A percentile compares a stretch with the other conserved stretches of the same genome.
Evolutionary conservation across 495 filamentous ascomycete genomes (phyloP).

Genomic region (Penicillium pulvis): DNA sequence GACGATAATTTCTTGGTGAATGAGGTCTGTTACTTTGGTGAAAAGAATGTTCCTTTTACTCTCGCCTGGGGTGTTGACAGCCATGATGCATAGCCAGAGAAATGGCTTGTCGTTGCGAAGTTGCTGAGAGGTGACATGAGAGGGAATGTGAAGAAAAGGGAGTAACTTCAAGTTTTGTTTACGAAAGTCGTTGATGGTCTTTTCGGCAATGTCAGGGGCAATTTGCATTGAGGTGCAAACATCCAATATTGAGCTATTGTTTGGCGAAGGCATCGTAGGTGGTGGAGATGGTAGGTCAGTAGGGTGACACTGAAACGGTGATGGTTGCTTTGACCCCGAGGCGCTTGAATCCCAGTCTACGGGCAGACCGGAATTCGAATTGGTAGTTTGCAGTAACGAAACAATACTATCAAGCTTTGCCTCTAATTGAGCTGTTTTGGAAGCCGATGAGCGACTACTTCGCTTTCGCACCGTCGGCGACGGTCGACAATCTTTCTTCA

Average conservation of each 20-base stretch:
- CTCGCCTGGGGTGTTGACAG: conserved; percentile 34
- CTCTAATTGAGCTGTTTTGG: conserved; percentile 46
- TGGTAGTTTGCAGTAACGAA: conserved; percentile 40
- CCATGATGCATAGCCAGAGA: conserved; percentile 58
- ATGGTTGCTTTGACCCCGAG: conserved; percentile 1
- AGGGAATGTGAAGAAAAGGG: conserved; percentile 48
- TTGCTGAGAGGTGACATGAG: conserved; percentile 44
- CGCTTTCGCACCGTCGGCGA: conserved; percentile 38
- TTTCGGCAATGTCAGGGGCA: conserved; percentile 38
- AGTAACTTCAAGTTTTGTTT: conserved; percentile 43
- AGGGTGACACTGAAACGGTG: neutral
- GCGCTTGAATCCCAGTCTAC: conserved; percentile 17
- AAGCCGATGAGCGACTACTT: conserved; percentile 24
- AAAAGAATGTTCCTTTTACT: conserved; percentile 38
- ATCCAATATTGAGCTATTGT: conserved; percentile 9
- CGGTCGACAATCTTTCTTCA: conserved; percentile 47
- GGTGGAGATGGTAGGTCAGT: conserved; percentile 22
- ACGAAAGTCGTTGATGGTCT: conserved; percentile 42
- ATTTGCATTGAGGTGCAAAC: conserved; percentile 20
- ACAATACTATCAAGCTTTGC: conserved; percentile 56
- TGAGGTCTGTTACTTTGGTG: conserved; percentile 39
- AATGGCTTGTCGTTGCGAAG: conserved; percentile 52
- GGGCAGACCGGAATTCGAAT: conserved; percentile 12
- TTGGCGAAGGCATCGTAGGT: conserved; percentile 5
- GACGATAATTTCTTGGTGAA: conserved; percentile 52